A percentile compares a stretch with the other conserved stretches of the same genome.
Conservation (phyloP, 73 alveolate species). For the Tetrahymena borealis region DNA sequence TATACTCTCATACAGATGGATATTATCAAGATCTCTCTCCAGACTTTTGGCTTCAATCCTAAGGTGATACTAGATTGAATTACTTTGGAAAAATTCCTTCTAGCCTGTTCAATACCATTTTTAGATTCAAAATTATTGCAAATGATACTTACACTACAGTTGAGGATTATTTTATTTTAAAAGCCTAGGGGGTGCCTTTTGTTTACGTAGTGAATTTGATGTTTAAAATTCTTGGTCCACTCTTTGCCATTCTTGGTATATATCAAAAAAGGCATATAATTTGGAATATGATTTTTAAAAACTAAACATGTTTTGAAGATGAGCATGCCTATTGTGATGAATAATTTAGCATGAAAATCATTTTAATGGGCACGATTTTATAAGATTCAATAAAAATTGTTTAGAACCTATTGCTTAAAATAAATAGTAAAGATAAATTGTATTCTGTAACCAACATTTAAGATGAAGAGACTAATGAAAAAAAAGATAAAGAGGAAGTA, state of each 20-base stretch:
- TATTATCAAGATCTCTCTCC: not conserved
- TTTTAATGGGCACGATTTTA: not conserved
- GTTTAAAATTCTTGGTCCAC: not conserved
- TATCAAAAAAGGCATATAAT: not conserved
- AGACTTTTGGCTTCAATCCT: not conserved
- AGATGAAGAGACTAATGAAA: not conserved
- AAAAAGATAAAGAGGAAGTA: too few relatives aligned
- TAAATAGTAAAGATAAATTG: not conserved
- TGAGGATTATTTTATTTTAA: not conserved
- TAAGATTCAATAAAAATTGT: not conserved
- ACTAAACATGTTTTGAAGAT: not conserved
- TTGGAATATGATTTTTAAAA: not conserved
- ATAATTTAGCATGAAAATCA: not conserved
- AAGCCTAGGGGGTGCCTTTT: not conserved
- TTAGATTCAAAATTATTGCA: not conserved
- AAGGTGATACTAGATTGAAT: not conserved
- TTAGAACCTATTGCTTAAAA: not conserved
- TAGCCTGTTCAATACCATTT: not conserved
- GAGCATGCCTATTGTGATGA: not conserved
- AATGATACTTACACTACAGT: not conserved
- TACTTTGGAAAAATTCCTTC: not conserved
- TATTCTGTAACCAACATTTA: too few relatives aligned
- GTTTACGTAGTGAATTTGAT: not conserved
- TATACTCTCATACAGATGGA: not conserved
- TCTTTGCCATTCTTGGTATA: not conserved